Evolutionary conservation across 1,284 basidiomycete species (phyloP), one percentile per base, ranked within the genome.

Genomic region (Pyrrhoderma lamaoense): DNA sequence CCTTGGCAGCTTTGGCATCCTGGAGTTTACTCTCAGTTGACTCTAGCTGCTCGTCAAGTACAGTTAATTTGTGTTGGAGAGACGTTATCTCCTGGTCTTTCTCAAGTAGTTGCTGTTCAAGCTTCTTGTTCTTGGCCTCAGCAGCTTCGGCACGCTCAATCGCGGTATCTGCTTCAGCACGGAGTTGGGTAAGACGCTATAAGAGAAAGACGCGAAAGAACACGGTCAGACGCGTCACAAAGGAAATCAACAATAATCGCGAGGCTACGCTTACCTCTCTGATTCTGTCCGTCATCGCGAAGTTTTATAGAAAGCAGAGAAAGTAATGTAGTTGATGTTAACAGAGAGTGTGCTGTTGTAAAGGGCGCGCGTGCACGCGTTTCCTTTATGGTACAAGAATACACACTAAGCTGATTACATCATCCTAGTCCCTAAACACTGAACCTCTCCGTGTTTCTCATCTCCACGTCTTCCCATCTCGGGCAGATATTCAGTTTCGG

Each of bases 41-140:
- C 63, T 94, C 88, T 54, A 92, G 75, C 43, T 93, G 82, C 5
- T 53, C 65, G 37, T 96, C 91, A 54, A 87, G 71, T 27, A 87
- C 67, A 35, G 67, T 62, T 40, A 95, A 75, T 69, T 83, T 85
- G 72, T 92, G 88, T 55, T 80, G 72, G 58, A 96, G 79, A 2
- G 94, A 97, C 4, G 73, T 72, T 62, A 93, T 89, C 65, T 90
- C 85, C 68, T 98, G 93, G 27, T 98, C 95, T 64, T 86, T 88
- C 64, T 80, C 76, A 37, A 97, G 79, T 42, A 93, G 66, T 42
- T 76, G 66, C 67, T 93, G 92, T 64, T 95, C 87, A 58, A 77
- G 73, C 62, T 78, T 76, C 81, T 95, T 96, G 76, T 80, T 81
- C 75, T 90, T 85, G 5, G 72, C 74, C 67, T 96, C 93, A n/a